Evolutionary conservation across 345 rosid genomes (phyloP).

Genomic region (Brassica carinata): DNA sequence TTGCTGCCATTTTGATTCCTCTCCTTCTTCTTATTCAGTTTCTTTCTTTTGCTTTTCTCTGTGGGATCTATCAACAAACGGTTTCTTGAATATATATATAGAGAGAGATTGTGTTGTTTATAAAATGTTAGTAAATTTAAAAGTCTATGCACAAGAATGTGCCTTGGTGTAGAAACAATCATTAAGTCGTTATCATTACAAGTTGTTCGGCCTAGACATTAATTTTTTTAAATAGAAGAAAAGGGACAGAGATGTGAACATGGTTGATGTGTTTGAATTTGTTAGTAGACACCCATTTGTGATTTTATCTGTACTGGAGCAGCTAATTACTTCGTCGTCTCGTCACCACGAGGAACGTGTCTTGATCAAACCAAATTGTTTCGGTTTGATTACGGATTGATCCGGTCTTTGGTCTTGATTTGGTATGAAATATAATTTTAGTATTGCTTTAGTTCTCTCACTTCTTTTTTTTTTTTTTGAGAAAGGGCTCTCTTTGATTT

Average conservation of each 20-base stretch:
- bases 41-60: neutral
- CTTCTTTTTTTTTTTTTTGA: neutral
- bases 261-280: slow-evolving; percentile 21
- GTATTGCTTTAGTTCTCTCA: neutral
- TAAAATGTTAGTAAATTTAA: neutral
- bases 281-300: slow-evolving; percentile 28
- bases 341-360: slow-evolving; percentile 11
- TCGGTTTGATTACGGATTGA: neutral
- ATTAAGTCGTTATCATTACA: slow-evolving; percentile 14
- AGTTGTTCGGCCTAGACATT: neutral
- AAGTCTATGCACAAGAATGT: slow-evolving; percentile 29
- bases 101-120: slow-evolving; percentile 1
- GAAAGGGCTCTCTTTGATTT: neutral
- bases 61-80: slow-evolving; percentile 17
- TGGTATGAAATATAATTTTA: no score
- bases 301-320: slow-evolving; percentile 16
- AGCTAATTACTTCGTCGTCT: slow-evolving; percentile 15
- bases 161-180: slow-evolving; percentile 11
- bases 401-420: neutral
- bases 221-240: neutral
- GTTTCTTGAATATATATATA: slow-evolving; percentile 11
- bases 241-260: slow-evolving; percentile 9
- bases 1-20: slow-evolving; percentile 28
- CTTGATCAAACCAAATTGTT: neutral
- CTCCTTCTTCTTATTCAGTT: slow-evolving; percentile 4